A percentile compares a stretch with the other conserved stretches of the same genome.
Evolutionary conservation across 2,329 filamentous ascomycete genomes (phyloP).

Genomic region (Dendryphion nanum): DNA sequence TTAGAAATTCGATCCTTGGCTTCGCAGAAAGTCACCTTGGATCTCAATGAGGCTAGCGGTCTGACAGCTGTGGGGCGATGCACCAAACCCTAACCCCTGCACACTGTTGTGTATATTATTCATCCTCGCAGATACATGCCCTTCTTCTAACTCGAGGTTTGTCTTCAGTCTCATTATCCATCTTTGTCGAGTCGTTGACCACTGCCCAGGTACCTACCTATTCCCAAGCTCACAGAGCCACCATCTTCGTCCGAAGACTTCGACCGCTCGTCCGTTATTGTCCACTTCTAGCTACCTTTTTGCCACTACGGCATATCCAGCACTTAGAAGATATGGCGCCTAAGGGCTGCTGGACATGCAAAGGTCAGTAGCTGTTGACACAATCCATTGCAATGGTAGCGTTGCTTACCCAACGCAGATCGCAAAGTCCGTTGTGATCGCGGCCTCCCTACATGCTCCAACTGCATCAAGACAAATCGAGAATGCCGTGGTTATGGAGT

Average conservation of each 20-base stretch:
- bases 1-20: no score
- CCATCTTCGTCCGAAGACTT: no score
- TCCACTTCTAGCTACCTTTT: no score
- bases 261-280: no score
- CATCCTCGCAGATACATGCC: no score
- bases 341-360: constrained; percentile 4
- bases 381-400: not conserved
- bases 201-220: not conserved
- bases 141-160: no score
- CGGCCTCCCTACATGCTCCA: constrained; percentile 1
- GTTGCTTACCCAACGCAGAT: constrained; percentile 2
- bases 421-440: constrained; percentile 4
- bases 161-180: not conserved
- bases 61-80: no score
- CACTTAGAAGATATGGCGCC: constrained; percentile 1
- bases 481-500: constrained; percentile 4
- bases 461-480: constrained; percentile 1
- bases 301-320: not conserved
- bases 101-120: no score
- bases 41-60: no score
- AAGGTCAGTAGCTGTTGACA: constrained; percentile 2
- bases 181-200: not conserved
- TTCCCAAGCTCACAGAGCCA: not conserved
- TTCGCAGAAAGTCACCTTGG: no score
- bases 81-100: no score